Conservation (phyloP, 768 basidiomycete species). For the Lactarius hatsudake region DNA sequence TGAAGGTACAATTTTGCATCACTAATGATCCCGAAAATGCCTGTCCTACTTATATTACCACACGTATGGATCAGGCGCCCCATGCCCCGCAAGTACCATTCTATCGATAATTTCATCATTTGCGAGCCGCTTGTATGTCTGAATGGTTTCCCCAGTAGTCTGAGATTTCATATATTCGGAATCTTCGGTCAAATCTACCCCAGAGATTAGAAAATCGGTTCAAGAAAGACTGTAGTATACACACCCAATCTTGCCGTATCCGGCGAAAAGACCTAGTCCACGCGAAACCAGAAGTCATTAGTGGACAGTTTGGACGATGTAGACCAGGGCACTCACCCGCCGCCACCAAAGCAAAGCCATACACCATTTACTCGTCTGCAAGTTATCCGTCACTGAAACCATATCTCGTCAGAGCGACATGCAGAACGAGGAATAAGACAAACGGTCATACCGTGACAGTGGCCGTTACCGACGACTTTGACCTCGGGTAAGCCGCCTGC, state of each 20-base stretch:
- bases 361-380: slow-evolving; percentile 82
- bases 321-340: slow-evolving; percentile 50
- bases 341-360: slow-evolving; percentile 91
- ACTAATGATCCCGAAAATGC: neutral
- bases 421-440: slow-evolving; percentile 6
- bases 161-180: slow-evolving; percentile 83
- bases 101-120: slow-evolving; percentile 64
- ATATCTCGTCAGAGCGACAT: slow-evolving; percentile 24
- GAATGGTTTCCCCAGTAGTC: slow-evolving; percentile 91
- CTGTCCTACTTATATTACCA: slow-evolving; percentile 4
- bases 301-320: slow-evolving; percentile 14
- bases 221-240: slow-evolving; percentile 28
- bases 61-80: slow-evolving; percentile 32
- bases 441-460: slow-evolving; percentile 66
- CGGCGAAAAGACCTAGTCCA: slow-evolving; percentile 71
- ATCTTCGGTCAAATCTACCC: slow-evolving; percentile 83
- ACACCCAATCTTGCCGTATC: slow-evolving; percentile 74
- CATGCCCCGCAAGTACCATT: slow-evolving; percentile 56
- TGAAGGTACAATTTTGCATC: neutral
- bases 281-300: neutral
- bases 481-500: slow-evolving; percentile 59
- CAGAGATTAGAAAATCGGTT: slow-evolving; percentile 5
- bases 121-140: slow-evolving; percentile 82
- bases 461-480: slow-evolving; percentile 88
- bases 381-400: slow-evolving; percentile 77